Conservation (phyloP, 306 rosid genomes). For the Cicer yamashitae region DNA sequence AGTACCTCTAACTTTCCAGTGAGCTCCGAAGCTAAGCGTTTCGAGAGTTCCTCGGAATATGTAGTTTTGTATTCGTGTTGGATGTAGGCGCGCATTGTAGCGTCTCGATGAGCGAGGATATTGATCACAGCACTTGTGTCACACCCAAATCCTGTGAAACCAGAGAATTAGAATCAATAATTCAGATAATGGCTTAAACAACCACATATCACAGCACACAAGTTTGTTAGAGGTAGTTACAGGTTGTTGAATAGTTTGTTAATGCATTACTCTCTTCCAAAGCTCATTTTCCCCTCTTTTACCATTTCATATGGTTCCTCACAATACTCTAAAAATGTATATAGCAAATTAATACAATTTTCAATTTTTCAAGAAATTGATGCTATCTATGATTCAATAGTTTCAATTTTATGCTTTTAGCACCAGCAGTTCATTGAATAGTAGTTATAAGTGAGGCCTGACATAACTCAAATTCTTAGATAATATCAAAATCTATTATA, state of each 20-base stretch:
- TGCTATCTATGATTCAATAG: background rate
- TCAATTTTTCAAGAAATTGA: constrained; percentile 15
- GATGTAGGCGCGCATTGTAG: constrained; percentile 64
- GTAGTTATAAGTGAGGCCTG: background rate
- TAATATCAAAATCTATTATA: background rate
- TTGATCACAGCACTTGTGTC: constrained; percentile 72
- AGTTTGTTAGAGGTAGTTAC: background rate
- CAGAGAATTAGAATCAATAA: background rate
- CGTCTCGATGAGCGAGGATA: constrained; percentile 72
- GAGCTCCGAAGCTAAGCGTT: constrained; percentile 68
- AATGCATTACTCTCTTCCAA: background rate
- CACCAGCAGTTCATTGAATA: background rate
- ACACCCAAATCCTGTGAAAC: constrained; percentile 67
- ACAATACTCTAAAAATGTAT: too few species aligned
- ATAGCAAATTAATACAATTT: background rate
- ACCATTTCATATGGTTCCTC: background rate
- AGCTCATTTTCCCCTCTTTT: background rate
- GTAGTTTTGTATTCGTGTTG: constrained; percentile 64
- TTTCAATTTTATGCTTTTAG: constrained; percentile 1
- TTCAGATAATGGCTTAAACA: background rate
- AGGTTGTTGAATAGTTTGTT: too few species aligned
- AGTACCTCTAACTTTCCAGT: constrained; percentile 69
- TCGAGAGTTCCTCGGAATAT: constrained; percentile 61
- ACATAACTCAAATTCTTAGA: background rate
- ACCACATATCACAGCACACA: constrained; percentile 3